These are phyloP conservation scores for Candida michaelii DNA, from an alignment of 805 yeast genomes.

Conservation along the genomic window DNA sequence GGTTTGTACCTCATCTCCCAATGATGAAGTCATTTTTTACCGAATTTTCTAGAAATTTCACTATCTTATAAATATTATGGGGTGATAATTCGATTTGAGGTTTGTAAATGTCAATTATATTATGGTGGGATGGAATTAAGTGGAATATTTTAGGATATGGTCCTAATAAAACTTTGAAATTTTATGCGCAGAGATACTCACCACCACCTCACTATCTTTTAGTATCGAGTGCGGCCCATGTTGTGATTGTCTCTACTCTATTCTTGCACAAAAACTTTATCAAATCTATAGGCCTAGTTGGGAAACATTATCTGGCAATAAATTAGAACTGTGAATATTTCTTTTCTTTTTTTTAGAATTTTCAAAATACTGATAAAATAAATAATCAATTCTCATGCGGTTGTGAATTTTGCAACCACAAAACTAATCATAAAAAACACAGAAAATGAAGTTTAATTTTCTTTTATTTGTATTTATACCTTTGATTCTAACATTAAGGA, in stretches of 20 bases:
- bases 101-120: neutral
- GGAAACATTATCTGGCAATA: no score
- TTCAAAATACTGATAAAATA: no score
- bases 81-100: neutral
- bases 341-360: no score
- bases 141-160: neutral
- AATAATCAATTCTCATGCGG: no score
- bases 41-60: neutral
- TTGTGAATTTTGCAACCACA: neutral
- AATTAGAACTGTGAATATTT: no score
- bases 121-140: neutral
- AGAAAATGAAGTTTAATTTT: neutral
- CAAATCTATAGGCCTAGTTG: no score
- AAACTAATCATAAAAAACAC: neutral
- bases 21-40: conserved; percentile 15
- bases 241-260: no score
- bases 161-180: conserved; percentile 4
- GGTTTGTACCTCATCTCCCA: conserved; percentile 19
- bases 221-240: no score
- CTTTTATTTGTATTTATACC: neutral
- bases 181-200: conserved; percentile 7
- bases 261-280: no score
- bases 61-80: neutral
- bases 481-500: neutral
- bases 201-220: no score